A percentile compares a stretch with the other conserved stretches of the same genome.
phyloP scores from a whole-genome alignment of 345 rosid species.

The Atalantia buxifolia region DNA sequence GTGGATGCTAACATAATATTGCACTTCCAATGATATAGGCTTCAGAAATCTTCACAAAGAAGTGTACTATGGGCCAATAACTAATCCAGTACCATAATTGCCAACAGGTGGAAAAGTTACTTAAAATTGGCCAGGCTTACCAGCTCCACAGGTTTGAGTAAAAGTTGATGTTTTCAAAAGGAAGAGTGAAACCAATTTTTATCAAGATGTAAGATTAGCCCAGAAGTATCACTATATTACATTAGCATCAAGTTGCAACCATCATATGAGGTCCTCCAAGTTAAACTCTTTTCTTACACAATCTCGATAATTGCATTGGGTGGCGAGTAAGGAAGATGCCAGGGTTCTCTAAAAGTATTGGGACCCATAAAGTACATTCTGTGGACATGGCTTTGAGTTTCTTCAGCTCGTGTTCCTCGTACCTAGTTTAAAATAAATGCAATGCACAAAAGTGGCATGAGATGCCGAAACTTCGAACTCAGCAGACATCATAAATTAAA shows the following conservation, averaged over 20 bases:
- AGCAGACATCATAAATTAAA: constrained; percentile 8
- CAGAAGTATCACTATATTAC: constrained; percentile 10
- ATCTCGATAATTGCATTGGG: constrained; percentile 87
- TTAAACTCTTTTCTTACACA: constrained; percentile 61
- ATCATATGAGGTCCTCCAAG: constrained; percentile 1
- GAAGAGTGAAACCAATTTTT: neutral
- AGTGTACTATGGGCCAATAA: neutral
- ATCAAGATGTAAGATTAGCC: constrained; percentile 8
- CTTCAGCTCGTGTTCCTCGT: constrained; percentile 87
- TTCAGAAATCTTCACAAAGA: constrained; percentile 8
- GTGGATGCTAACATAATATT: constrained; percentile 5
- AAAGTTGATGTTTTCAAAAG: neutral
- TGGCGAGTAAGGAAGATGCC: constrained; percentile 97
- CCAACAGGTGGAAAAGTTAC: neutral
- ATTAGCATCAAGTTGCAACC: constrained; percentile 19
- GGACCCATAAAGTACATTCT: constrained; percentile 98
- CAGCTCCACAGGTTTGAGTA: neutral
- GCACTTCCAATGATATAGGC: constrained; percentile 3
- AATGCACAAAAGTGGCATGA: constrained; percentile 12
- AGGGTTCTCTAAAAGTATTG: constrained; percentile 92
- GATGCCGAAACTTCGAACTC: constrained; percentile 1
- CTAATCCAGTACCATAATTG: neutral
- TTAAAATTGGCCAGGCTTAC: neutral
- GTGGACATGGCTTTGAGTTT: constrained; percentile 90
- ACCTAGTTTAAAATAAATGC: constrained; percentile 49